Evolutionary conservation across 2,329 filamentous ascomycete species (phyloP), one percentile per base, ranked within the genome.

Genomic region (Cytospora piceae): DNA sequence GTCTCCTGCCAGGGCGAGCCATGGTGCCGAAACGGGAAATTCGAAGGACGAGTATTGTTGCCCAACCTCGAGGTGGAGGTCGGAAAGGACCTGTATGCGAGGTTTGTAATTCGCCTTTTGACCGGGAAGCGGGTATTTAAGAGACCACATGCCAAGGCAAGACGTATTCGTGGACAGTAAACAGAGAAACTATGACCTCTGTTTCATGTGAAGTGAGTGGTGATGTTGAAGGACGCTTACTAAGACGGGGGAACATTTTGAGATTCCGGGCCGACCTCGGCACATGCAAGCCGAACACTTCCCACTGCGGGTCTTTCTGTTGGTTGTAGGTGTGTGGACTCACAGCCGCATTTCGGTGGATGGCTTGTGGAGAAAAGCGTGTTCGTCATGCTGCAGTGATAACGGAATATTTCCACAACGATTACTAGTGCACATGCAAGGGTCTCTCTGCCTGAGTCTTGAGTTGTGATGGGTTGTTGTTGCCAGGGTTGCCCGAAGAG

Each of bases 1-100:
- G 65, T 85, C 83, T 17, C 84, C 83, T 2, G 76, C 79, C 0
- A 85, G 74, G 42, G 85, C 70, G 17, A 85, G 77, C 65, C 77
- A 76, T 0, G 79, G 78, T 1, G 79, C 79, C 9, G 74, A 72
- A 4, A 71, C 76, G 1, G 77, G 75, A 51, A 84, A 79, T 8
- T 74, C 73, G 66, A 77, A 84, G 7, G 74, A 72, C 8, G 70
- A 66, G 67, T 83, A 83, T 65, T 82, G 78, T 39, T 78, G 71
- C 51, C 77, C 75, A 37, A 81, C 71, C 65, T 85, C 81, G 5
- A 84, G 79, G 70, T 85, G 82, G 4, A 84, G 74, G 68, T 85
- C 82, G 0, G 83, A 85, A 66, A 84, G 75, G 68, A 82, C 71
- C 63, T 81, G 79, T n/a, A 80, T 53, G 7, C 14, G 24, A 24